A percentile compares a stretch with the other conserved stretches of the same genome.
Evolutionary conservation across 805 yeast genomes (phyloP).

Genomic region (Tetrapisispora fleetii): DNA sequence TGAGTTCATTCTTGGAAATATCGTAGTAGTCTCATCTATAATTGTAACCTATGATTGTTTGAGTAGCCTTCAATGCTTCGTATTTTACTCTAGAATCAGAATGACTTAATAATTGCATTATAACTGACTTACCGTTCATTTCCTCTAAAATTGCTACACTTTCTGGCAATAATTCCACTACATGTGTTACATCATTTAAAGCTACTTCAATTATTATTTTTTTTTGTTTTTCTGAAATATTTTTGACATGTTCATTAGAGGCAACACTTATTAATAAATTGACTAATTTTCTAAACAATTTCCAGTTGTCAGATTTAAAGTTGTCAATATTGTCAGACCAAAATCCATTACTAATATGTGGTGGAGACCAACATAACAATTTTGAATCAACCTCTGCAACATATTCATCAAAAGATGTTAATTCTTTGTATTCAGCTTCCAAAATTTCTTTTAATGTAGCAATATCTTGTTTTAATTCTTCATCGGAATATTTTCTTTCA

Average conservation of each 20-base stretch:
- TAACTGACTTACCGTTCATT: constrained; percentile 58
- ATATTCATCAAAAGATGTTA: constrained; percentile 91
- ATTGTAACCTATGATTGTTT: constrained; percentile 79
- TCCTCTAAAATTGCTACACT: constrained; percentile 43
- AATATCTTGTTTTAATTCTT: constrained; percentile 74
- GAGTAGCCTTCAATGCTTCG: constrained; percentile 94
- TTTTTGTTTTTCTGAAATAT: constrained; percentile 28
- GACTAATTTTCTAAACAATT: constrained; percentile 53
- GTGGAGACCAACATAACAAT: constrained; percentile 79
- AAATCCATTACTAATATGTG: constrained; percentile 78
- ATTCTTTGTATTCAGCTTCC: constrained; percentile 59
- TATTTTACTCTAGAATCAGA: constrained; percentile 82
- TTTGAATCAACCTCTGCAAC: constrained; percentile 73
- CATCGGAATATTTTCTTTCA: constrained; percentile 91
- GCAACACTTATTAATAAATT: constrained; percentile 35
- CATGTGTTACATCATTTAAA: constrained; percentile 55
- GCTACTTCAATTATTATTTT: constrained; percentile 45
- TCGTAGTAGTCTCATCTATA: constrained; percentile 9
- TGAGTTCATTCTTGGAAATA: not conserved
- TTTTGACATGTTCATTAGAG: constrained; percentile 23
- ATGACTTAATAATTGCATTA: constrained; percentile 76
- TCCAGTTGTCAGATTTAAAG: constrained; percentile 74
- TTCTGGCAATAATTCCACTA: constrained; percentile 55
- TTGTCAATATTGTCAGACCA: constrained; percentile 75
- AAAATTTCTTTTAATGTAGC: constrained; percentile 46